Evolutionary conservation across 2,329 filamentous ascomycete species (phyloP).

Genomic region (Aspergillus neoniger): DNA sequence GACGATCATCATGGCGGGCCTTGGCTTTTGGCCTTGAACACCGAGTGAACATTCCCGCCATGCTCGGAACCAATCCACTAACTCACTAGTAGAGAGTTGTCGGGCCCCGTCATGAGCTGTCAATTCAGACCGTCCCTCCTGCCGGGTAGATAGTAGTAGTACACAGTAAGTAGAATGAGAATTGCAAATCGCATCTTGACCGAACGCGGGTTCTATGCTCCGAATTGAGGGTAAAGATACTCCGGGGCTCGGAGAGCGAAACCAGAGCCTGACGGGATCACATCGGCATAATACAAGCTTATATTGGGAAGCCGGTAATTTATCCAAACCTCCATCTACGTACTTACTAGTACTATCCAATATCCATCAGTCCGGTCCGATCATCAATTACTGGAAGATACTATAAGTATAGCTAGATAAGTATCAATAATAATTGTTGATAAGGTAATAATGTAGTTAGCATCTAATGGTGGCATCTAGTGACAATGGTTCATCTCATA

Average conservation of each 20-base stretch:
- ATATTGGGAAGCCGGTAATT: slow-evolving; percentile 1
- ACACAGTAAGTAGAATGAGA: neutral
- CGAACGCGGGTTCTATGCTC: neutral
- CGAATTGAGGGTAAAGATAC: slow-evolving; percentile 1
- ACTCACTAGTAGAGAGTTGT: neutral
- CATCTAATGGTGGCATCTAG: too few relatives aligned
- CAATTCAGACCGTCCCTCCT: neutral
- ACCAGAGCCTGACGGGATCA: neutral
- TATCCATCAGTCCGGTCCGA: neutral
- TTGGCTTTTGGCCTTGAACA: neutral
- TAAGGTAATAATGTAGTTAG: too few relatives aligned
- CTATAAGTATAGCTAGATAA: neutral
- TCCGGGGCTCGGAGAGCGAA: slow-evolving; percentile 6
- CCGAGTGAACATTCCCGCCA: neutral
- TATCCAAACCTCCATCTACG: neutral
- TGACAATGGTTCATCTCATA: too few relatives aligned
- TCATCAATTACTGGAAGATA: neutral
- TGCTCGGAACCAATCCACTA: neutral
- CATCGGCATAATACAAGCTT: slow-evolving; percentile 4
- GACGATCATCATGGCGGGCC: neutral
- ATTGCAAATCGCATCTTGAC: neutral
- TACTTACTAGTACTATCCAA: too few relatives aligned
- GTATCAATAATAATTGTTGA: neutral
- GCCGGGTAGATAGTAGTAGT: neutral
- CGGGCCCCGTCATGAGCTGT: neutral